phyloP scores from a whole-genome alignment of 257 asterid genomes.

The Solanum pinnatisectum region DNA sequence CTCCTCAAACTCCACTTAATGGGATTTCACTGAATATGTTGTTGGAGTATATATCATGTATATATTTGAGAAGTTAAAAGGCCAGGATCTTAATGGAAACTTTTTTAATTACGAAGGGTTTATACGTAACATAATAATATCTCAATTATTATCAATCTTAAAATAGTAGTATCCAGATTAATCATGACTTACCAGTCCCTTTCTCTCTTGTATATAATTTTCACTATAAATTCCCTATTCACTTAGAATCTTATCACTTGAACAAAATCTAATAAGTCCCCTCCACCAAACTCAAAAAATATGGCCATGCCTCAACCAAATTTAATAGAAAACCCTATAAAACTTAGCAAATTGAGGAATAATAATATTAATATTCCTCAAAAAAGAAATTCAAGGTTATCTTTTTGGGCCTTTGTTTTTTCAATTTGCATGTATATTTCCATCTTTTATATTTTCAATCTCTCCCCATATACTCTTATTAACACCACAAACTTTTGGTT shows the following conservation, averaged over 20 bases:
- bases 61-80: background rate
- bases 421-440: conserved; percentile 29
- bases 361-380: conserved; percentile 1
- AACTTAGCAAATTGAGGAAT: conserved; percentile 14
- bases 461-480: conserved; percentile 38
- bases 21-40: too few species aligned
- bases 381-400: conserved; percentile 21
- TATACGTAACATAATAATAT: background rate
- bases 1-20: too few species aligned
- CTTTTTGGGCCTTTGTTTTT: conserved; percentile 35
- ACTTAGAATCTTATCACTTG: background rate
- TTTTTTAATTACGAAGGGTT: background rate
- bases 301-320: conserved; percentile 19
- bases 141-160: conserved; percentile 28
- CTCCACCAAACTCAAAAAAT: background rate
- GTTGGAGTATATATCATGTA: too few species aligned
- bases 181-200: background rate
- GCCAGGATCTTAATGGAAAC: background rate
- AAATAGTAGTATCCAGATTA: background rate
- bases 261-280: background rate
- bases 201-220: background rate
- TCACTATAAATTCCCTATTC: conserved; percentile 16
- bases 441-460: conserved; percentile 38
- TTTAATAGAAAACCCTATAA: conserved; percentile 6
- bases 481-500: conserved; percentile 64